phyloP scores from a whole-genome alignment of 208 protist genomes.

The Lotmaria passim region DNA sequence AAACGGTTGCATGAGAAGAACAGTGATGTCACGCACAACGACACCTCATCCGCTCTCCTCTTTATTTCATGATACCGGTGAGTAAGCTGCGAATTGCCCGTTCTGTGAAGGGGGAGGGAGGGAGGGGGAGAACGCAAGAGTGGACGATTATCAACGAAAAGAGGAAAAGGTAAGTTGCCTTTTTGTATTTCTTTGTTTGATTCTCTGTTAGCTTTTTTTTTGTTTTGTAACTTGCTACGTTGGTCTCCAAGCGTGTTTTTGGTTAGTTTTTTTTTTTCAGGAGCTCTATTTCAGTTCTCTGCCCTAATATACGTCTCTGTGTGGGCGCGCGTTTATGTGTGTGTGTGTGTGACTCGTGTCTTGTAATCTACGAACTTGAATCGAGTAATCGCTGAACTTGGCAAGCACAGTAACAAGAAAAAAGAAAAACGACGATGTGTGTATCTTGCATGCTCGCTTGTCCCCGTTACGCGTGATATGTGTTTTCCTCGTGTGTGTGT shows the following conservation, averaged over 20 bases:
- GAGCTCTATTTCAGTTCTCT: not conserved
- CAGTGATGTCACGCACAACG: too few relatives aligned
- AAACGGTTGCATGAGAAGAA: not conserved
- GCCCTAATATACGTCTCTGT: not conserved
- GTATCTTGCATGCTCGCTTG: not conserved
- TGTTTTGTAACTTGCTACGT: too few relatives aligned
- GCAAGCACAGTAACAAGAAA: not conserved
- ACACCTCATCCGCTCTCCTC: too few relatives aligned
- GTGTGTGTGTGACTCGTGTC: not conserved
- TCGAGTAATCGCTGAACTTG: constrained; percentile 13
- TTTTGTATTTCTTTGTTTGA: not conserved
- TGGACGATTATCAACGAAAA: too few relatives aligned
- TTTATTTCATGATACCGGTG: too few relatives aligned
- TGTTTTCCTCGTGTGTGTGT: not conserved
- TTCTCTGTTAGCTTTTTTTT: too few relatives aligned
- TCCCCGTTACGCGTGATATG: too few relatives aligned
- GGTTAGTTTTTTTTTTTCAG: not conserved
- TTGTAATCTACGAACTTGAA: constrained; percentile 12
- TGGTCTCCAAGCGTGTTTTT: too few relatives aligned
- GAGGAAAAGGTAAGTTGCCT: too few relatives aligned
- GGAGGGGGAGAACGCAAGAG: too few relatives aligned
- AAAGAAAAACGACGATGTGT: not conserved
- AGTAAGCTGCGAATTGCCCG: too few relatives aligned
- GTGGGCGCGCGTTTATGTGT: not conserved
- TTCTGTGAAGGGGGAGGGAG: not conserved